A percentile compares a stretch with the other conserved stretches of the same genome.
phyloP scores from a whole-genome alignment of 2,329 filamentous ascomycete species.

The Pyricularia pennisetigena region DNA sequence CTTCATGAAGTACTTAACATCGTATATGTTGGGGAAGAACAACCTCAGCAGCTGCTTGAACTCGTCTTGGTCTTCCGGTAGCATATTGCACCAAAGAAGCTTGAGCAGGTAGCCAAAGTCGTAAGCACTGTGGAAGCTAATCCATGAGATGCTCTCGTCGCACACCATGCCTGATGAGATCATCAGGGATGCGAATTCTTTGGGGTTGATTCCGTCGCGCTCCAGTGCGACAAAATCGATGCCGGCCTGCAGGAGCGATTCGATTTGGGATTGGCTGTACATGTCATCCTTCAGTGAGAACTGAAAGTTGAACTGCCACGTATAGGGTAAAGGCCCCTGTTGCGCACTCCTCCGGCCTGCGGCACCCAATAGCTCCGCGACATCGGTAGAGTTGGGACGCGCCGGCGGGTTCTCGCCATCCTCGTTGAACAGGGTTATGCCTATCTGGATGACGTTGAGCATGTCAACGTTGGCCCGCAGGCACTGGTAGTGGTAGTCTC shows the following conservation, averaged over 20 bases:
- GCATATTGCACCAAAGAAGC: conserved; percentile 69
- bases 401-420: conserved; percentile 80
- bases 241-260: conserved; percentile 82
- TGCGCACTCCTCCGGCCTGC: conserved; percentile 29
- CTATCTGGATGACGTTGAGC: conserved; percentile 94
- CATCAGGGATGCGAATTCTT: conserved; percentile 78
- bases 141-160: conserved; percentile 83
- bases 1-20: conserved; percentile 97
- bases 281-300: conserved; percentile 94
- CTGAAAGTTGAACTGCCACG: conserved; percentile 99
- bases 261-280: conserved; percentile 93
- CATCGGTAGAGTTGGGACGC: conserved; percentile 40
- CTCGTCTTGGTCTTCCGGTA: conserved; percentile 82
- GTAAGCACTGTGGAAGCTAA: conserved; percentile 95
- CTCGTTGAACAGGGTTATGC: conserved; percentile 84
- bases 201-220: conserved; percentile 81
- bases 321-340: conserved; percentile 60
- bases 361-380: conserved; percentile 13
- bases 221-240: conserved; percentile 82
- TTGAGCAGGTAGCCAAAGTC: conserved; percentile 98
- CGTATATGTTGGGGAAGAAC: conserved; percentile 88
- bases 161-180: conserved; percentile 89
- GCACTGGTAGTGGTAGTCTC: conserved; percentile 98
- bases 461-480: conserved; percentile 95
- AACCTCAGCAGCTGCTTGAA: conserved; percentile 84